Base-by-base conservation (phyloP, 345 rosid genomes). In the Linum trigynum region DNA sequence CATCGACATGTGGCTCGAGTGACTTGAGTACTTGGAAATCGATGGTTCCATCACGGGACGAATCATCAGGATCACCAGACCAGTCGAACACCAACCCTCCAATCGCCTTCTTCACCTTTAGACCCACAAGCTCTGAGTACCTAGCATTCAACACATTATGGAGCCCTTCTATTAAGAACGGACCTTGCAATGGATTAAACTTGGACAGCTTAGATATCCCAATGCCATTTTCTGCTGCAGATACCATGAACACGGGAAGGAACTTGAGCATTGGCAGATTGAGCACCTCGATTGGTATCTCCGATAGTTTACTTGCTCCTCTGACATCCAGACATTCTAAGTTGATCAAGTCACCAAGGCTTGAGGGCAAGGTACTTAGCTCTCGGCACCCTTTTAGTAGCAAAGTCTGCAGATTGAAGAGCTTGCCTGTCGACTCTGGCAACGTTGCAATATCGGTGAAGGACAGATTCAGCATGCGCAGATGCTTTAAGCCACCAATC, bases 71-170 rank as follows among this genome's bases (percentile, higher is more conserved):
- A 23, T 23, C 32, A 23, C 32, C 32, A 23, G 32, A 23, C 69
- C 69, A 66, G 23, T 23, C 55, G 39, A 57, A 66, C 0, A 1
- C n/a, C 14, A 66, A 14, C n/a, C 10, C 61, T 1, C 17, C 38
- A 3, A 65, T 14, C 4, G 16, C 38, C 2, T 4, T 1, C 6
- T 65, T 65, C 53, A 39, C 51, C 50, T 65, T 65, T 2, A 65
- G 36, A 38, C 17, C 39, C 2, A 51, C 68, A 9, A 55, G 2
- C 3, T 17, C 61, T 55, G 68, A 51, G 11, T 55, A 60, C 10
- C 35, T 5, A 56, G 59, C 37, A 32, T 66, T 59, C 5, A 35
- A 62, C 61, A 66, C 51, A 43, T 66, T 66, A 8, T 66, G 55
- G 8, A 66, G n/a, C 5, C 40, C 40, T 23, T 12, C 7, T 37